A percentile compares a stretch with the other conserved stretches of the same genome.
Evolutionary conservation across 345 rosid species (phyloP).

Genomic region (Moricandia arvensis): DNA sequence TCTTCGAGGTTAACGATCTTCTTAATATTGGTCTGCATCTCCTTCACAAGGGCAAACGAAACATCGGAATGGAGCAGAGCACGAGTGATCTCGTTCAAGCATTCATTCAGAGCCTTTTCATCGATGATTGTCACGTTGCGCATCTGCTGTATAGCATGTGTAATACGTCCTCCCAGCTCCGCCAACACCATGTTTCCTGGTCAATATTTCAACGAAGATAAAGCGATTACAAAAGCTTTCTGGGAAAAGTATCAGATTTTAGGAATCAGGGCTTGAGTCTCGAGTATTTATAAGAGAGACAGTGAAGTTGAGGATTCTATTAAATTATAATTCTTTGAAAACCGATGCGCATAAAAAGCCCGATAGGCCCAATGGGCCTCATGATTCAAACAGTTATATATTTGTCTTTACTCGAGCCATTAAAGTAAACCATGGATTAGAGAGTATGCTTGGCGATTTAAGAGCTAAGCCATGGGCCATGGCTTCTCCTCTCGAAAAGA

Average conservation of each 20-base stretch:
- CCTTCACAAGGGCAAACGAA: conserved; percentile 84
- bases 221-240: background rate
- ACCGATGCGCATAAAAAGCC: background rate
- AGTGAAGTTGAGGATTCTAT: background rate
- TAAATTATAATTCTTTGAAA: background rate
- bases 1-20: conserved; percentile 84
- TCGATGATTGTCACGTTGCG: conserved; percentile 87
- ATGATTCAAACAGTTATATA: background rate
- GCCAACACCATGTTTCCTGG: conserved; percentile 78
- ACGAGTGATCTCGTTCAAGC: conserved; percentile 88
- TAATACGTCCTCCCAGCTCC: conserved; percentile 80
- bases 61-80: conserved; percentile 86
- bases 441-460: background rate
- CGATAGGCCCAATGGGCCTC: background rate
- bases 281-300: conserved; percentile 6
- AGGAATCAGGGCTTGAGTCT: conserved; percentile 8
- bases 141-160: conserved; percentile 96
- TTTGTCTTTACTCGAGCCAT: background rate
- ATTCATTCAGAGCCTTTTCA: conserved; percentile 78
- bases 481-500: background rate
- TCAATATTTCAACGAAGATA: background rate
- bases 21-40: conserved; percentile 80
- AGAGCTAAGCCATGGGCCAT: background rate
- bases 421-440: background rate
- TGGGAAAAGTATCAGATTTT: background rate